Evolutionary conservation across 208 protist species (phyloP).

Genomic region (Leishmania tropica): DNA sequence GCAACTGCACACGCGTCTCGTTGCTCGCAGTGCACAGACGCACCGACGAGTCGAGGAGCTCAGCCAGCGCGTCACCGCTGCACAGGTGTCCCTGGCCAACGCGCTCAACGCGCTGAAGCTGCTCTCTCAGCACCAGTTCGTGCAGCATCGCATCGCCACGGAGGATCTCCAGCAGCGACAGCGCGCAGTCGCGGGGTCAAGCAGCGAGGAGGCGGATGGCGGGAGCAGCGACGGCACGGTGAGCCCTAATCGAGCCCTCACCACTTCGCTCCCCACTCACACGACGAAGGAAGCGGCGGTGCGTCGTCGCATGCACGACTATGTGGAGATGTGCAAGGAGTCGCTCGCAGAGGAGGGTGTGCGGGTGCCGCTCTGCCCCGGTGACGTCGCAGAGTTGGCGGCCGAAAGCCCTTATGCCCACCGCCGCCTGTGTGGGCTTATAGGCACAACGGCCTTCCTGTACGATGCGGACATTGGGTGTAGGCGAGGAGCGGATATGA

Average conservation of each 20-base stretch:
- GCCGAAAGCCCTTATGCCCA: constrained; percentile 35
- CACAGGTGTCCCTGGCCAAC: constrained; percentile 50
- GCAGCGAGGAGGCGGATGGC: constrained; percentile 18
- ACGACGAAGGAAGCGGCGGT: constrained; percentile 10
- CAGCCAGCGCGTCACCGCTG: constrained; percentile 27
- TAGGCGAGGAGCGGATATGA: neutral
- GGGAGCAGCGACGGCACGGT: neutral
- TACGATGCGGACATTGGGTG: constrained; percentile 54
- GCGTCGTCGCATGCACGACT: constrained; percentile 27
- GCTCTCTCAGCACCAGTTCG: constrained; percentile 72
- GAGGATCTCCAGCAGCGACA: constrained; percentile 34
- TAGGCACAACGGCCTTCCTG: constrained; percentile 58
- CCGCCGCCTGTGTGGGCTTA: constrained; percentile 47
- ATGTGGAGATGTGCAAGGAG: constrained; percentile 18
- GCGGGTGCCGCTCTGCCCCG: constrained; percentile 18
- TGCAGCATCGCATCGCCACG: constrained; percentile 72
- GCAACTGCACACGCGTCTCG: constrained; percentile 45
- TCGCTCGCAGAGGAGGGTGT: constrained; percentile 21
- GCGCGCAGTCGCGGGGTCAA: neutral
- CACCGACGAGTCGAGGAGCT: constrained; percentile 40
- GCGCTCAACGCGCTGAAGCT: constrained; percentile 61
- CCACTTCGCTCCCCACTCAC: neutral
- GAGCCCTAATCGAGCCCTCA: neutral
- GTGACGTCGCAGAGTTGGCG: constrained; percentile 33
- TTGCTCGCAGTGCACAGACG: constrained; percentile 17